These are phyloP conservation scores for Apiotrichum domesticum DNA, from an alignment of 1,284 basidiomycete genomes.

Conservation along the genomic window DNA sequence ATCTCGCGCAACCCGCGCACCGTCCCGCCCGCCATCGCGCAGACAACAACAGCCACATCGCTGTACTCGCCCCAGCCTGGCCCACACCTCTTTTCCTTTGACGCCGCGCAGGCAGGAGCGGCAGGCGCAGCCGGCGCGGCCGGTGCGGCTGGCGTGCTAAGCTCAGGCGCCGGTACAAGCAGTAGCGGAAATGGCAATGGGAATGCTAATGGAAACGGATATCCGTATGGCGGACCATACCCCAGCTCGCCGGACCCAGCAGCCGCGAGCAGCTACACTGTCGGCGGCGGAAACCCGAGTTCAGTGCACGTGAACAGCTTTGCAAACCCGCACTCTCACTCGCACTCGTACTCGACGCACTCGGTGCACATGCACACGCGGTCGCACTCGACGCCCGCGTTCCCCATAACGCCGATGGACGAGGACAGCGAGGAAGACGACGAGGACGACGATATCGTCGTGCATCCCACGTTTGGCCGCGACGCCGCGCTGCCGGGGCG, in stretches of 20 bases:
- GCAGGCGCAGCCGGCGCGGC: not conserved
- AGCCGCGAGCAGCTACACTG: not conserved
- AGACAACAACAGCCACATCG: slow-evolving; percentile 24
- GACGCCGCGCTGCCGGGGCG: slow-evolving; percentile 32
- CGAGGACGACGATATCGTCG: slow-evolving; percentile 29
- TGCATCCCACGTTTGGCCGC: slow-evolving; percentile 34
- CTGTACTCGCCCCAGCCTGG: slow-evolving; percentile 17
- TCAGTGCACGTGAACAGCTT: no score
- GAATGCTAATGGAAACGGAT: not conserved
- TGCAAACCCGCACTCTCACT: not conserved
- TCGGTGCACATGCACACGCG: slow-evolving; percentile 8
- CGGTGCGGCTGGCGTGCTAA: not conserved
- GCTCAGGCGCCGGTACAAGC: not conserved
- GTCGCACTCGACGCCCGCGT: slow-evolving; percentile 6
- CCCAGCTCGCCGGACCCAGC: not conserved
- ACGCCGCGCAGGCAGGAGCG: not conserved
- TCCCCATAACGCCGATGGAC: not conserved
- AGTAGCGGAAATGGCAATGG: not conserved
- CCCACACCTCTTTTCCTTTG: slow-evolving; percentile 13
- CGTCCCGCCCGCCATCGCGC: slow-evolving; percentile 38
- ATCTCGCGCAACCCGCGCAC: slow-evolving; percentile 41
- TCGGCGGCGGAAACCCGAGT: not conserved
- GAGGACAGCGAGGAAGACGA: slow-evolving; percentile 17
- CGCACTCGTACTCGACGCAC: not conserved
- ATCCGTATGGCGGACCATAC: not conserved